Percentiles rank a stretch among this genome's conserved stretches.
Conservation (phyloP, 106 monocot genomes). For the Dendrobium catenatum region DNA sequence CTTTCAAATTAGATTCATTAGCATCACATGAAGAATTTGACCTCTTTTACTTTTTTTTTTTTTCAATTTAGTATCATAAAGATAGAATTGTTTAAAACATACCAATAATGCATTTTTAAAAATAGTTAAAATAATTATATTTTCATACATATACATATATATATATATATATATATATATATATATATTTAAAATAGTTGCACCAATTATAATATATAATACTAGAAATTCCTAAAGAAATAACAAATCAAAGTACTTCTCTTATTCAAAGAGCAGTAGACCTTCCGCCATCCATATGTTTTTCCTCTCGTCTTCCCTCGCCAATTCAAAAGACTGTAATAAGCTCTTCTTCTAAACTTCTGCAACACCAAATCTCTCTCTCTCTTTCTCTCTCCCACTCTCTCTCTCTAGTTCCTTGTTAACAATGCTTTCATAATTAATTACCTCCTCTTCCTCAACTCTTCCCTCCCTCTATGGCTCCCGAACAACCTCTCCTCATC, state of each 20-base stretch:
- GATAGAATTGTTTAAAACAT: too few species aligned
- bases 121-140: too few species aligned
- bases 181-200: background rate
- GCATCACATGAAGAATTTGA: too few species aligned
- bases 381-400: too few species aligned
- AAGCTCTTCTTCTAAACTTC: background rate
- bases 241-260: background rate
- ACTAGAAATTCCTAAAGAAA: background rate
- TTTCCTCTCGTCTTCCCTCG: background rate
- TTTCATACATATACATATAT: too few species aligned
- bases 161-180: too few species aligned
- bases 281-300: background rate
- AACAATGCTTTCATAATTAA: too few species aligned
- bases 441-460: background rate
- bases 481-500: slow-evolving; percentile 24
- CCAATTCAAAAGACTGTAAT: background rate
- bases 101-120: too few species aligned
- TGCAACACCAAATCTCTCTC: background rate
- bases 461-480: slow-evolving; percentile 13
- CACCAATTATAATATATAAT: background rate
- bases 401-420: too few species aligned
- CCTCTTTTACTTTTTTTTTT: too few species aligned
- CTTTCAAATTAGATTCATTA: too few species aligned
- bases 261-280: background rate
- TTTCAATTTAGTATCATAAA: too few species aligned